phyloP scores from a whole-genome alignment of 148 eudicot genomes.

The Nepenthes gracilis region DNA sequence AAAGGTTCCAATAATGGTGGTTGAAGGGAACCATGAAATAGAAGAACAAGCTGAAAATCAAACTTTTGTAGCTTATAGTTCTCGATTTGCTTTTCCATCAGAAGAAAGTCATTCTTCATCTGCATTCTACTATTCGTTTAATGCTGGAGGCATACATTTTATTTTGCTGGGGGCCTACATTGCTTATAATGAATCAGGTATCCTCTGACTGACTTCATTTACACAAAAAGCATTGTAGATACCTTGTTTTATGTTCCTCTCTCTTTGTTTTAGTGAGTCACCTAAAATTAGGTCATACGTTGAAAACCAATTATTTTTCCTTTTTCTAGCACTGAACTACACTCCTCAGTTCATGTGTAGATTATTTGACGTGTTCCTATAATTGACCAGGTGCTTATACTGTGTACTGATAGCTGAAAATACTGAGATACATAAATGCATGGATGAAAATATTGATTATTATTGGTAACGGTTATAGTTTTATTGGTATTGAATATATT shows the following conservation, averaged over 20 bases:
- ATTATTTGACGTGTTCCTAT: too few species aligned
- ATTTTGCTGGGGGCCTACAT: conserved; percentile 82
- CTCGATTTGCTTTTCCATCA: conserved; percentile 94
- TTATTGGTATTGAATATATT: too few species aligned
- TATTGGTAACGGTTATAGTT: too few species aligned
- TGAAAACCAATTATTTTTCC: too few species aligned
- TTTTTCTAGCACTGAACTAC: too few species aligned
- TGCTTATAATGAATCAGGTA: conserved; percentile 77
- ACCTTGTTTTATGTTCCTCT: background rate
- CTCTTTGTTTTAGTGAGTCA: background rate
- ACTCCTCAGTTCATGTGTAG: too few species aligned
- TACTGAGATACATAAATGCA: too few species aligned
- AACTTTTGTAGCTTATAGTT: conserved; percentile 82
- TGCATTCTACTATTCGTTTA: conserved; percentile 83
- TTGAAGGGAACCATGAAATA: conserved; percentile 95
- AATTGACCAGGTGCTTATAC: too few species aligned
- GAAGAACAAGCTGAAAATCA: conserved; percentile 55
- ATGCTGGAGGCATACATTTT: conserved; percentile 95
- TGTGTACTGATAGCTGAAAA: too few species aligned
- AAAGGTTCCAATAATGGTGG: conserved; percentile 79
- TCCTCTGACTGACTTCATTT: background rate
- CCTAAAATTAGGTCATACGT: background rate
- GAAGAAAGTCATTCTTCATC: conserved; percentile 78
- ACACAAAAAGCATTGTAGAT: background rate
- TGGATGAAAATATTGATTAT: too few species aligned